Base-by-base conservation (phyloP, 805 yeast species). In the Candida wancherniae region DNA sequence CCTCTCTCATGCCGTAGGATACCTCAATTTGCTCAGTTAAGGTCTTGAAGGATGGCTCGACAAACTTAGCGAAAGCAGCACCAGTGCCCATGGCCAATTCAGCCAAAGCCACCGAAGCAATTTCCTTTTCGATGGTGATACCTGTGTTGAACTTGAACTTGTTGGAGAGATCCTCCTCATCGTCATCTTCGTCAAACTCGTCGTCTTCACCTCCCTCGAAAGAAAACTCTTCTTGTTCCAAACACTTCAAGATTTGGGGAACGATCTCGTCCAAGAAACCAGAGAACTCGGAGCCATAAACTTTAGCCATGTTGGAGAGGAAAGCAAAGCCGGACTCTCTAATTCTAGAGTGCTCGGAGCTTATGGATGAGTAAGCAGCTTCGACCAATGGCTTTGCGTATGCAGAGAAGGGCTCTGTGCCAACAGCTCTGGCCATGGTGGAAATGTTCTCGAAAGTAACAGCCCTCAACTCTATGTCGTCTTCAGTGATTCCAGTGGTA, bases 261-360 rank as follows among this genome's bases (percentile, higher is more conserved):
- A 92, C 73, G 38, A 92, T 72, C 43, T 77, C 77, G 37, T 77
- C 81, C 56, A 92, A 72, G 70, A 85, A 87, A 23, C 90, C 82
- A 29, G 90, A 76, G 56, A 92, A 86, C 54, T 86, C 92, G 51
- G 77, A 77, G 40, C 92, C 94, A 63, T 90, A 92, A 19, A 92
- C 95, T 66, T 84, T 84, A 37, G 97, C 95, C 79, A 90, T 76
- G 63, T 84, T 84, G 34, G 94, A 80, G 61, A 92, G 78, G 59
- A 92, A 87, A 9, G 95, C 85, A 48, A 85, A 90, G 28, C 95
- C 95, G 34, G 95, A 76, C 63, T 92, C 99, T 68, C 95, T 81
- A 48, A 92, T 74, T 66, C 95, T 75, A 25, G 88, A 74, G 56
- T 80, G 80, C 34, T 81, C 83, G 19, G 90, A 76, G 44, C 75